Conservation (phyloP, 352 stramenopile species). For the Halophytophthora polymorphica region DNA sequence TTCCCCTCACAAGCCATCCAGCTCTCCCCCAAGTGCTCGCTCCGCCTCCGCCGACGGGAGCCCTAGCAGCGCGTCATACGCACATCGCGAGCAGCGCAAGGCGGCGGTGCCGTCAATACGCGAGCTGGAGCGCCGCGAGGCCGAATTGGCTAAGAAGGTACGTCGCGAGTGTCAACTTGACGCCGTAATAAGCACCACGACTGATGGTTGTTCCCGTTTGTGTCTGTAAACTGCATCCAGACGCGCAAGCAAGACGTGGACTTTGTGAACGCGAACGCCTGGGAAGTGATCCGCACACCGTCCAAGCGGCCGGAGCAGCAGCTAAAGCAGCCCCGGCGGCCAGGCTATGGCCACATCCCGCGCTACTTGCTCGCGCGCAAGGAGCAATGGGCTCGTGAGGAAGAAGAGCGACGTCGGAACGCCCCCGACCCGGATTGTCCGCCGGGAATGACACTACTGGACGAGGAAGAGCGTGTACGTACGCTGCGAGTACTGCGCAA, state of each 20-base stretch:
- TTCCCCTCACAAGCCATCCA: slow-evolving; percentile 14
- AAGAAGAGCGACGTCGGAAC: slow-evolving; percentile 71
- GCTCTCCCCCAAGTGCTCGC: slow-evolving; percentile 6
- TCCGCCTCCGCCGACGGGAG: slow-evolving; percentile 13
- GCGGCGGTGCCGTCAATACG: slow-evolving; percentile 45
- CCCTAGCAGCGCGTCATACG: slow-evolving; percentile 8
- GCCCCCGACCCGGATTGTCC: slow-evolving; percentile 83
- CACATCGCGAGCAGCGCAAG: slow-evolving; percentile 26
- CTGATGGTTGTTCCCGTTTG: not conserved
- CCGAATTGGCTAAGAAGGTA: slow-evolving; percentile 34
- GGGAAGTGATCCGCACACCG: slow-evolving; percentile 67
- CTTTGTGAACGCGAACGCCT: slow-evolving; percentile 73
- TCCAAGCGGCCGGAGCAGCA: slow-evolving; percentile 15
- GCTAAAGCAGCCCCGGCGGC: slow-evolving; percentile 8
- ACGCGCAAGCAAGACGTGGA: slow-evolving; percentile 57
- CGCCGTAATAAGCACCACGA: not conserved
- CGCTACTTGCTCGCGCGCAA: slow-evolving; percentile 70
- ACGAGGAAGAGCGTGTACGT: slow-evolving; percentile 72
- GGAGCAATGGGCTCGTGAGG: slow-evolving; percentile 79
- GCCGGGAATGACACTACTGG: slow-evolving; percentile 79
- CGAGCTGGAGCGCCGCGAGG: slow-evolving; percentile 44
- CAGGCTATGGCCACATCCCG: slow-evolving; percentile 62
- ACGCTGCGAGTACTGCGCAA: slow-evolving; percentile 67
- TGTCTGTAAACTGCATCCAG: slow-evolving; percentile 20
- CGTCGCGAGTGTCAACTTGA: not conserved